Percentiles rank a stretch among this genome's conserved stretches.
Evolutionary conservation across 2,329 filamentous ascomycete genomes (phyloP).

Genomic region (Coniochaeta sp.): DNA sequence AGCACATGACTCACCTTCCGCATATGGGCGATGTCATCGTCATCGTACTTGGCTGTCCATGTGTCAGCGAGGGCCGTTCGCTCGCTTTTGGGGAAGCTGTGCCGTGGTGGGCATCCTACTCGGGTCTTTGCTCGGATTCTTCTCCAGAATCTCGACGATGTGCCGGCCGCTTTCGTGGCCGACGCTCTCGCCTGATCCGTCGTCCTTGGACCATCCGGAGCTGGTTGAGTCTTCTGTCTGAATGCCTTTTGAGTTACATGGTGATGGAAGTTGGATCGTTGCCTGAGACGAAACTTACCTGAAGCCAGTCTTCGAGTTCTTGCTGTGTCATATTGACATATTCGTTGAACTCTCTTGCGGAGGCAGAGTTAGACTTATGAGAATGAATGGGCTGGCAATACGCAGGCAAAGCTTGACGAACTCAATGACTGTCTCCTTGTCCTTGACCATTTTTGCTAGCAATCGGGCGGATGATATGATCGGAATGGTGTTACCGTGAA

Average conservation of each 20-base stretch:
- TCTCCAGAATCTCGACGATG: slow-evolving; percentile 48
- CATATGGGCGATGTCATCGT: slow-evolving; percentile 41
- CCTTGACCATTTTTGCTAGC: background rate
- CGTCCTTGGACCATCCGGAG: slow-evolving; percentile 45
- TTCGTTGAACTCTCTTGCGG: slow-evolving; percentile 50
- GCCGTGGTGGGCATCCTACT: background rate
- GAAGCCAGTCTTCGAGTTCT: slow-evolving; percentile 48
- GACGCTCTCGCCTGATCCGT: slow-evolving; percentile 46
- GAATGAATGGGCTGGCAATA: background rate
- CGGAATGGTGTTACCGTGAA: background rate
- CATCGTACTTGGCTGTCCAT: slow-evolving; percentile 32
- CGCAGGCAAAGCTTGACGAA: background rate
- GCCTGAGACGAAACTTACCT: slow-evolving; percentile 14
- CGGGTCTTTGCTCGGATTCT: slow-evolving; percentile 44
- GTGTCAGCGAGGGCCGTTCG: background rate
- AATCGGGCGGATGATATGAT: background rate
- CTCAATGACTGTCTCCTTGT: background rate
- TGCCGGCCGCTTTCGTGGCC: slow-evolving; percentile 51
- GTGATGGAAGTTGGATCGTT: background rate
- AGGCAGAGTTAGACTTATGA: background rate
- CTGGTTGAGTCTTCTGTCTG: slow-evolving; percentile 34
- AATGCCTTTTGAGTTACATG: background rate
- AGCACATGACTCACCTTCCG: slow-evolving; percentile 17
- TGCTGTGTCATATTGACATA: slow-evolving; percentile 51
- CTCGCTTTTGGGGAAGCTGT: background rate